Base-by-base conservation (phyloP, 257 asterid species). In the Catharanthus roseus region DNA sequence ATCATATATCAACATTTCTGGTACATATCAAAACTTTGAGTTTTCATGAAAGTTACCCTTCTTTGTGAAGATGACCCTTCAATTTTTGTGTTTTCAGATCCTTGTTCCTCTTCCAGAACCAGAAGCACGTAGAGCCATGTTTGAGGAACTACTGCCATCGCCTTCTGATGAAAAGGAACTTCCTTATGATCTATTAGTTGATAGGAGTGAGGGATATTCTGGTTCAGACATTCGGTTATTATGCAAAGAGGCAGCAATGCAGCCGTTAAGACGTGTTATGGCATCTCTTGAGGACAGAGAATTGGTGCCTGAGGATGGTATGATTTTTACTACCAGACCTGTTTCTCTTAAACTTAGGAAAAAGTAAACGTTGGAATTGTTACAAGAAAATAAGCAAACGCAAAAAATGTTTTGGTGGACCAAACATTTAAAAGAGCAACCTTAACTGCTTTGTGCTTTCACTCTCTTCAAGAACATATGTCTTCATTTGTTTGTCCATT, bases 241-340 rank as follows among this genome's bases (percentile, higher is more conserved):
- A 65, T 91, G 99, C 89, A 93, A 93, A 85, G 99, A 93, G 78
- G 97, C 96, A 49, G 99, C 97, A 39, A 93, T 93, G 99, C 97
- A 91, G 77, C 99, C 97, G 54, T 80, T 93, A 56, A 78, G 99
- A 77, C 87, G 96, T 67, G 57, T 91, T 74, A 93, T 93, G 96
- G 73, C 84, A 33, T 50, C 54, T 75, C 97, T 93, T 50, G 99
- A 93, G 80, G 91, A 81, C 68, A 83, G 73, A 72, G 83, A 84
- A 61, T 65, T 73, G 44, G 88, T 89, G 80, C 88, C 96, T 63
- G 99, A 88, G 77, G 96, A 88, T 53, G 96, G 99, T 91, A 91
- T 38, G 86, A 26, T 16, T 28, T 26, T 58, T 55, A 6, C 23
- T 11, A 1, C 38, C 12, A 21, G 6, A 29, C 24, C 15, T 65